These are phyloP conservation scores for Dittrichia graveolens DNA, from an alignment of 129 eudicot genomes.

Conservation along the genomic window DNA sequence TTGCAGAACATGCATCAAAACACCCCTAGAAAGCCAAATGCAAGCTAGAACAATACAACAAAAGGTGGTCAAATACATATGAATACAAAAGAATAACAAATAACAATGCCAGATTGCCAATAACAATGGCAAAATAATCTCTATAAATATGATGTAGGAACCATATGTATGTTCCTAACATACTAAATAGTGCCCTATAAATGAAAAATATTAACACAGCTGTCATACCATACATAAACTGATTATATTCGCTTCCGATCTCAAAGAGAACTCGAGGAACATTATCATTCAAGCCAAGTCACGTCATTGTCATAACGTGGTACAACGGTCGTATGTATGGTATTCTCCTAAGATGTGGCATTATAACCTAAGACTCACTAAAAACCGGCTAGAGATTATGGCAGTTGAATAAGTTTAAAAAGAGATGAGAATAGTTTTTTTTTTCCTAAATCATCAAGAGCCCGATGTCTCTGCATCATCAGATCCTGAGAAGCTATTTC, in stretches of 20 bases:
- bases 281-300: background rate
- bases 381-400: constrained; percentile 13
- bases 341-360: constrained; percentile 18
- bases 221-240: background rate
- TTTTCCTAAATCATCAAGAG: constrained; percentile 22
- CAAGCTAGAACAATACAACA: background rate
- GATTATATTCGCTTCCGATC: background rate
- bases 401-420: background rate
- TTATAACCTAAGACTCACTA: constrained; percentile 9
- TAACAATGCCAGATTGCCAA: constrained; percentile 4
- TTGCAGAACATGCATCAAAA: background rate
- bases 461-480: constrained; percentile 42
- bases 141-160: constrained; percentile 2
- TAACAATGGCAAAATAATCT: background rate
- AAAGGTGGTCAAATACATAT: background rate
- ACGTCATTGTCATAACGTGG: background rate
- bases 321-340: constrained; percentile 11
- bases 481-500: constrained; percentile 59
- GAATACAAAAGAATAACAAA: background rate
- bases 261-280: too few species aligned
- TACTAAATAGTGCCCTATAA: background rate
- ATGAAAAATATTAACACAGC: background rate
- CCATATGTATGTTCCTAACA: background rate
- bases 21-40: background rate
- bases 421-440: background rate